Evolutionary conservation across 2,329 filamentous ascomycete genomes (phyloP).

Genomic region (Atkinsonella hypoxylon): DNA sequence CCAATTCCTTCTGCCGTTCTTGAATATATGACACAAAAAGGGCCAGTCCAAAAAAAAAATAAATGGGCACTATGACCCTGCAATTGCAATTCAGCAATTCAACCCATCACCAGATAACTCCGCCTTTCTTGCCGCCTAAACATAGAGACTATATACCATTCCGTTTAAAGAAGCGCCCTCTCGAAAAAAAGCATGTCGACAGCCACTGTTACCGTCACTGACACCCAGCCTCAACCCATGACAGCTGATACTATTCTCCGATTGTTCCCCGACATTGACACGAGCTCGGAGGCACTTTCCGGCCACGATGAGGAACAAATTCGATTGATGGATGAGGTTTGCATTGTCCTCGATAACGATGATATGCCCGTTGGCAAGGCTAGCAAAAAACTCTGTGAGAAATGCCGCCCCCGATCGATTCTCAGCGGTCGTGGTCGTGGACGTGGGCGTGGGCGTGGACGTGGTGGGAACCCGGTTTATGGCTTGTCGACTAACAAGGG

Average conservation of each 20-base stretch:
- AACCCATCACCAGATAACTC: neutral
- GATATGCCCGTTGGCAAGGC: conserved; percentile 89
- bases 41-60: neutral
- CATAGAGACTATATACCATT: neutral
- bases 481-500: neutral
- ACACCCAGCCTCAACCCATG: conserved; percentile 44
- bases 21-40: neutral
- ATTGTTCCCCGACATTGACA: conserved; percentile 76
- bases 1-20: neutral
- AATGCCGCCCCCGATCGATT: neutral
- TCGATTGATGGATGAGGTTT: conserved; percentile 95
- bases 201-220: conserved; percentile 29
- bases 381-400: conserved; percentile 93
- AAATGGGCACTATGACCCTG: neutral
- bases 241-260: conserved; percentile 78
- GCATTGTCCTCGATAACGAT: conserved; percentile 89
- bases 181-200: conserved; percentile 17
- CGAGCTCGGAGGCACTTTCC: conserved; percentile 60
- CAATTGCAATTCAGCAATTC: neutral
- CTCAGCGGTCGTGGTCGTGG: too few species aligned
- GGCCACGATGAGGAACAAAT: conserved; percentile 98
- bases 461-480: neutral
- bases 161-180: neutral
- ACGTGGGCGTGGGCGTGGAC: too few species aligned
- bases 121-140: neutral